Evolutionary conservation across 768 basidiomycete genomes (phyloP), one percentile per base, ranked within the genome.

Genomic region (Candolleomyces eurysporus): DNA sequence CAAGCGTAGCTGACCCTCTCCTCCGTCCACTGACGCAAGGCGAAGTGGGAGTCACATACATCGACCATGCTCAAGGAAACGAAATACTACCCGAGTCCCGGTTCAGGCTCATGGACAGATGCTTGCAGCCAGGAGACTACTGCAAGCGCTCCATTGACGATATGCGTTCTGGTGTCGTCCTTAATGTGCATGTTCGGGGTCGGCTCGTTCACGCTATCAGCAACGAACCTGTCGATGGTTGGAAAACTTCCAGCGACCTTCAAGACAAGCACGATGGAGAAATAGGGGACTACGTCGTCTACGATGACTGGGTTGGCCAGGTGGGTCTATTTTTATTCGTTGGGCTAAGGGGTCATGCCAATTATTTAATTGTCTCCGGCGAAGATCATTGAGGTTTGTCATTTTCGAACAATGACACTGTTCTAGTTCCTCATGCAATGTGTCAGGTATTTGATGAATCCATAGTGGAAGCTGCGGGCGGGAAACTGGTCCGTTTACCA

Each of bases 291-390:
- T 92, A 88, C 76, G 91, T 96, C 52, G 77, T 87, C 17, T 85
- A 86, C 67, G 84, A 90, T 65, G 85, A 93, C 71, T 97, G 95
- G 94, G 78, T 96, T 67, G 94, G 94, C 57, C 92, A 94, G 81
- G 92, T 91, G 71, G 70, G 84, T 68, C 46, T n/a, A 61, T 54
- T 36, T n/a, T 42, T 31, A 53, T 49, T 45, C 54, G 52, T 39
- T 21, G 19, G 45, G 45, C 9, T 30, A 57, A 32, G 45, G 36
- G 62, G 42, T 55, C 48, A 59, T 39, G 14, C 45, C 46, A 50
- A 60, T 68, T 49, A 50, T 60, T 68, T 49, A 64, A 58, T 58
- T 53, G 31, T 64, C 58, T 22, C 21, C 17, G 21, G 31, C 31
- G 10, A 62, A 91, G 88, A 82, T 94, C 48, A 84, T 92, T 58